Base-by-base conservation (phyloP, 768 basidiomycete genomes). In the Boletus tomentosulus region DNA sequence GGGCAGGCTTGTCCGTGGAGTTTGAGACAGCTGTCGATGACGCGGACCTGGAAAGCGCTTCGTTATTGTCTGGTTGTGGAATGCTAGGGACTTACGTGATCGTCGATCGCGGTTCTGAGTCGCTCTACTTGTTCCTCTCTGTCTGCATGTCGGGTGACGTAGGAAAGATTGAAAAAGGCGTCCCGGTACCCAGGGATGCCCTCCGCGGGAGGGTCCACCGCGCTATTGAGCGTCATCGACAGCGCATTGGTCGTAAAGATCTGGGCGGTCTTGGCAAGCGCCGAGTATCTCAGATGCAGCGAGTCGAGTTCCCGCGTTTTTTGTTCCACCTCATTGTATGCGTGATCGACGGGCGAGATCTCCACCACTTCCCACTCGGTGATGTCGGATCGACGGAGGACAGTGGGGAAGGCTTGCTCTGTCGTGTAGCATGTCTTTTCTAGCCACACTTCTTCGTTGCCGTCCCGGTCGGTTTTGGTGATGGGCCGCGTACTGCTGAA, bases 381-480 rank as follows among this genome's bases (percentile, higher is more conserved):
- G 41, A 98, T 82, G 64, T 97, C 94, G 1, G 92, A 93, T 24
- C 96, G 83, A 31, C 89, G 84, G 35, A 98, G 79, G 3, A 98
- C 89, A 0, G 93, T 94, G 0, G 96, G 96, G 73, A 95, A 94
- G 4, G 83, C 78, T 61, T 92, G 89, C 69, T 94, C 91, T 0
- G 91, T 93, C 3, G 85, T 89, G 65, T 83, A 87, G 62, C 82
- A 85, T 0, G 89, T 92, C 74, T 96, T 98, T 67, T 97, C 94
- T 0, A 86, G 71, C 93, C 93, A 97, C 1, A 79, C 69, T 66
- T 91, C 88, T 66, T 89, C 86, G 28, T 72, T 74, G 8, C 84
- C 84, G 58, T 89, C 85, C 27, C 81, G 76, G 49, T 77, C 79
- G 9, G 74, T 66, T 66, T 85, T 90, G 51, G 80, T 78, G 42